These are phyloP conservation scores for Ceratocystis eucalypticola DNA, from an alignment of 2,329 filamentous ascomycete genomes.

Conservation along the genomic window DNA sequence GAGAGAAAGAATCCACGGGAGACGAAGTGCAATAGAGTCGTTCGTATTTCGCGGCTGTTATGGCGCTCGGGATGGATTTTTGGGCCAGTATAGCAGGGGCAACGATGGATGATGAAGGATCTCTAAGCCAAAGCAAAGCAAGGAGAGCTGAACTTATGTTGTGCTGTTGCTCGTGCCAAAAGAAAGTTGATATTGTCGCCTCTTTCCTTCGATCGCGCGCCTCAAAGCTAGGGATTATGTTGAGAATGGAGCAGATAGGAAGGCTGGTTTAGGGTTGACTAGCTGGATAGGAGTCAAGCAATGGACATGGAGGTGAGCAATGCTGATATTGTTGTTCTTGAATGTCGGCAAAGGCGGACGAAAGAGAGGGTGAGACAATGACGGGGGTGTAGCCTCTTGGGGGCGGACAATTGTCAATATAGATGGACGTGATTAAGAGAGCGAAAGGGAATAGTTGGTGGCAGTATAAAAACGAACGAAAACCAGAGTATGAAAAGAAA, in stretches of 20 bases:
- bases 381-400: background rate
- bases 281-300: no score
- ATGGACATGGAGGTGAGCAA: background rate
- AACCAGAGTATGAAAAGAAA: background rate
- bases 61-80: constrained; percentile 3
- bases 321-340: background rate
- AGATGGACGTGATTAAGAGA: background rate
- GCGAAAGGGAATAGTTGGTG: background rate
- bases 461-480: background rate
- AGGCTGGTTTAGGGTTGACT: no score
- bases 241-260: constrained; percentile 1
- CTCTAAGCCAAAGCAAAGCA: background rate
- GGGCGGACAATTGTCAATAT: background rate
- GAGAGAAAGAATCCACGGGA: constrained; percentile 1
- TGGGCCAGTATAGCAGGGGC: background rate
- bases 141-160: no score
- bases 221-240: background rate
- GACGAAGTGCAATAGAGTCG: background rate
- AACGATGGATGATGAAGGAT: background rate
- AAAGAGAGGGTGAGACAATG: background rate
- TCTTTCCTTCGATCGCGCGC: background rate
- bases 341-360: background rate
- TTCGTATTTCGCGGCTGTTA: background rate
- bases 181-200: no score
- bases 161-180: no score